Base-by-base conservation (phyloP, 2,329 filamentous ascomycete species). In the Venturia aucupariae region DNA sequence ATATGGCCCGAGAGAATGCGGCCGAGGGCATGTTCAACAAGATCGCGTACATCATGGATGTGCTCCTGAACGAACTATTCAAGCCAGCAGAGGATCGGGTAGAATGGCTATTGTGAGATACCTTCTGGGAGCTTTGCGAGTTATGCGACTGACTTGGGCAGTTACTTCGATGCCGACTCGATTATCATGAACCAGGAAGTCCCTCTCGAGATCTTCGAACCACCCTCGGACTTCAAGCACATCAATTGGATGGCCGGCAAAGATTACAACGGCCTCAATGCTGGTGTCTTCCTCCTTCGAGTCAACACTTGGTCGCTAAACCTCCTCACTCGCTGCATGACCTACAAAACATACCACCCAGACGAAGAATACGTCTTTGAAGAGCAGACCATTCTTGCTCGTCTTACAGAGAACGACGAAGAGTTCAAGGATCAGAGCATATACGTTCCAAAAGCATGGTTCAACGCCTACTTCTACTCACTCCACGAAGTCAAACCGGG, bases 21-120 rank as follows among this genome's bases (percentile, higher is more conserved):
- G 65, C 65, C n/a, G 65, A 66, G 22, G 65, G 65, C 35, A 66
- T 66, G 65, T 67, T 66, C 65, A 67, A 66, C 65, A 72, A 72
- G 63, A 68, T 69, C 32, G 64, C 68, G 38, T 71, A 69, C 59
- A 66, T 72, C 3, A 48, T 70, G 51, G 62, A 68, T 24, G 64
- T 75, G 38, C 62, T 76, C 11, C 68, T 76, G 32, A 65, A 68
- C 15, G 75, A 76, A 65, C 61, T 76, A 61, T 70, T 69, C 17
- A 74, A 75, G 65, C 70, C 72, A 6, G 64, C 67, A 13, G 67
- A 64, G 8, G 67, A 74, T 59, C 68, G 74, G 41, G 63, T 73
- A 17, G 71, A 76, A 63, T 76, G 75, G 75, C 67, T 76, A 41
- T 72, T 75, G 72, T 74, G 65, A 48, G 71, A 68, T 35, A 8